These are phyloP conservation scores for Plasmodium reichenowi DNA, from an alignment of 169 alveolate species.

Conservation along the genomic window DNA sequence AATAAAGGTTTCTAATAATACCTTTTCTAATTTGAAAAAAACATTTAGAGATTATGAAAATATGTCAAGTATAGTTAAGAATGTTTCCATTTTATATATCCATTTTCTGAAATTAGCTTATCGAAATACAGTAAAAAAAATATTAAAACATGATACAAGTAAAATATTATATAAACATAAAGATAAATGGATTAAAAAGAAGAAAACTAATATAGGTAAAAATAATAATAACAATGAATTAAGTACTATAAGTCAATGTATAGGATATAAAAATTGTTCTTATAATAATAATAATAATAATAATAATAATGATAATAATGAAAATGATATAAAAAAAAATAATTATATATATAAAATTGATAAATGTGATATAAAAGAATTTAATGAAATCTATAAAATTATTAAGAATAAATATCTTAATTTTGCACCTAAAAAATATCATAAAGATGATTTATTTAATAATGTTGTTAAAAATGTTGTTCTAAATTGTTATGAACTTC, in stretches of 20 bases:
- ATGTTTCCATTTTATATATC: conserved; percentile 38
- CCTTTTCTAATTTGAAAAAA: conserved; percentile 17
- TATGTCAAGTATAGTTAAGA: conserved; percentile 8
- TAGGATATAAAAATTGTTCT: background rate
- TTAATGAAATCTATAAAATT: conserved; percentile 58
- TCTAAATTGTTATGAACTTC: conserved; percentile 62
- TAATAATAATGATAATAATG: background rate
- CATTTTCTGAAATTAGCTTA: conserved; percentile 65
- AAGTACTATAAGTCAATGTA: background rate
- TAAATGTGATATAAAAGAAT: conserved; percentile 37
- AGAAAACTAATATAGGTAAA: conserved; percentile 3
- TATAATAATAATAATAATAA: background rate
- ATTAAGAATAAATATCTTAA: conserved; percentile 69
- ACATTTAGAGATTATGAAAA: conserved; percentile 18
- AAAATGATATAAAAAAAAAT: background rate
- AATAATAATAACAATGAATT: background rate
- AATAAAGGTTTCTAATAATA: conserved; percentile 9
- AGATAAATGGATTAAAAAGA: conserved; percentile 60
- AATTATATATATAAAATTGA: conserved; percentile 59
- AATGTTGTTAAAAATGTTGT: conserved; percentile 48
- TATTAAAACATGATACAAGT: conserved; percentile 38
- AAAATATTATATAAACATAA: conserved; percentile 41
- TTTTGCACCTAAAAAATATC: conserved; percentile 58
- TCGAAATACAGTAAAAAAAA: conserved; percentile 62
- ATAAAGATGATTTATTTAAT: conserved; percentile 51